phyloP scores from a whole-genome alignment of 495 filamentous ascomycete species.

The Chaetomium fimeti region DNA sequence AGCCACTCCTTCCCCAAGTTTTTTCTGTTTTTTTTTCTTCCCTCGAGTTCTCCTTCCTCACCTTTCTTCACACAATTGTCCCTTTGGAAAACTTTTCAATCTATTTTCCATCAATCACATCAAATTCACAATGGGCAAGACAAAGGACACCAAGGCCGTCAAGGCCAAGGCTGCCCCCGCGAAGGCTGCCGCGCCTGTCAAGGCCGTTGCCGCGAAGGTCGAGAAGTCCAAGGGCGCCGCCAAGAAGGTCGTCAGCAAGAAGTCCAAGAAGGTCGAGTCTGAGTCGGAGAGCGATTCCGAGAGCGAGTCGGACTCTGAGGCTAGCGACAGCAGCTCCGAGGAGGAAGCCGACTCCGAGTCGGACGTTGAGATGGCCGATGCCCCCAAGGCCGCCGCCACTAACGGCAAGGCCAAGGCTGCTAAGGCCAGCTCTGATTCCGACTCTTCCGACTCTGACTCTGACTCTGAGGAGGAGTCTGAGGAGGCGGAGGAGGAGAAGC shows the following conservation, averaged over 20 bases:
- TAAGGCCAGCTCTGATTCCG: conserved; percentile 34
- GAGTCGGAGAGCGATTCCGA: conserved; percentile 34
- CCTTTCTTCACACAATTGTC: conserved; percentile 17
- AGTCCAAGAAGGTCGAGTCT: conserved; percentile 37
- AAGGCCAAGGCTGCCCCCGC: conserved; percentile 45
- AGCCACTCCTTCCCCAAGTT: not conserved
- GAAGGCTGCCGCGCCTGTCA: conserved; percentile 38
- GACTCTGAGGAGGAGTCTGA: conserved; percentile 33
- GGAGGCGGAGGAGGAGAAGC: conserved; percentile 45
- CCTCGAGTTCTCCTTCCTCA: not conserved
- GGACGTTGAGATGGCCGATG: conserved; percentile 52
- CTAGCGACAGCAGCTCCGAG: conserved; percentile 27
- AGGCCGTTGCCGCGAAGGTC: conserved; percentile 46
- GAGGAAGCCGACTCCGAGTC: conserved; percentile 38
- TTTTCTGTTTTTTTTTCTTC: not conserved
- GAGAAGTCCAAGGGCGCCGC: conserved; percentile 38
- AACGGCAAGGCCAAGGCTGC: conserved; percentile 35
- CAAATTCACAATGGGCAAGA: conserved; percentile 56
- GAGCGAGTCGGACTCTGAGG: conserved; percentile 25
- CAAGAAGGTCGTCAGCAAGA: conserved; percentile 31
- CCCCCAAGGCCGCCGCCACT: conserved; percentile 39
- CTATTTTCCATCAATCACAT: conserved; percentile 20
- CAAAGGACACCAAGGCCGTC: conserved; percentile 50
- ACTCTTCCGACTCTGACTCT: conserved; percentile 44
- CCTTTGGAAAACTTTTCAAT: conserved; percentile 23